Conservation (phyloP, 148 eudicot species). For the Silene latifolia region DNA sequence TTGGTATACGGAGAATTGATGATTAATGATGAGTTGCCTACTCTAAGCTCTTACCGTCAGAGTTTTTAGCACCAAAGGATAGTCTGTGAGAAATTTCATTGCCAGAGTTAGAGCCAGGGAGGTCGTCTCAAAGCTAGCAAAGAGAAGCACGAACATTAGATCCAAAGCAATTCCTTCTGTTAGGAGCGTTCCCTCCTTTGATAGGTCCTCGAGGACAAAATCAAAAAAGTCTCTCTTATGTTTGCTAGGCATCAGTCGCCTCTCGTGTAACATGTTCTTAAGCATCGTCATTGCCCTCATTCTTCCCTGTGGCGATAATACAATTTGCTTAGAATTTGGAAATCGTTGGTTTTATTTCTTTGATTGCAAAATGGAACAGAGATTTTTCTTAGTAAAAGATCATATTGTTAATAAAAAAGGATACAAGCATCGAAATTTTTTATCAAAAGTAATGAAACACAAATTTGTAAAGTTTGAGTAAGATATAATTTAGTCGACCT, state of each 20-base stretch:
- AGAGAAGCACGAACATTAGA: constrained; percentile 84
- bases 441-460: too few species aligned
- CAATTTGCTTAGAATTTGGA: background rate
- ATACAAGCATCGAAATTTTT: too few species aligned
- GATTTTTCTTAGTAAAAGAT: too few species aligned
- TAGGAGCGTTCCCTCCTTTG: constrained; percentile 53
- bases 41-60: constrained; percentile 57
- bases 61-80: constrained; percentile 59
- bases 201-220: constrained; percentile 68
- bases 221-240: constrained; percentile 68
- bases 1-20: background rate
- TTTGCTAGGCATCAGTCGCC: constrained; percentile 57
- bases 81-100: constrained; percentile 53
- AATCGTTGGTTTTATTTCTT: background rate
- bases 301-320: constrained; percentile 68
- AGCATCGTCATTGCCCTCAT: constrained; percentile 84
- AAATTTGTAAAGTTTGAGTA: too few species aligned
- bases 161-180: constrained; percentile 86
- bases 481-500: constrained; percentile 35
- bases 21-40: background rate
- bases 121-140: constrained; percentile 93
- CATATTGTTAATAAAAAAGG: too few species aligned
- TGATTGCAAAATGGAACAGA: background rate
- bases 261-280: constrained; percentile 65
- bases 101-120: constrained; percentile 81